Evolutionary conservation across 2,329 filamentous ascomycete species (phyloP).

Genomic region (Penicillium sp.): DNA sequence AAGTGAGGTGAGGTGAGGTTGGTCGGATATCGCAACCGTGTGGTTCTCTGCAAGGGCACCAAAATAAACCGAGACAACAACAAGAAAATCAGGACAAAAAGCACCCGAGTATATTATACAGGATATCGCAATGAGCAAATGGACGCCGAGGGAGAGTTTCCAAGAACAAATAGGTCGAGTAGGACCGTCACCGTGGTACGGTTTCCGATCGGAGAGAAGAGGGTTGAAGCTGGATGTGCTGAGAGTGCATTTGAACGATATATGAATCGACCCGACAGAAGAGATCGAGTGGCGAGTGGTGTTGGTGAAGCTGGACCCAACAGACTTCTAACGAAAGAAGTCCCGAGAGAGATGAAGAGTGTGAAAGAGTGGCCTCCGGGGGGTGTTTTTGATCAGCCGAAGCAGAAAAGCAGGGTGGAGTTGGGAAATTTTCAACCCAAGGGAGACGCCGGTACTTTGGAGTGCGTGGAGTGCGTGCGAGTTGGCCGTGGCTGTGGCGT

Average conservation of each 20-base stretch:
- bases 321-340: slow-evolving; percentile 1
- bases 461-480: slow-evolving; percentile 13
- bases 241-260: slow-evolving; percentile 52
- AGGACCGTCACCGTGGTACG: slow-evolving; percentile 50
- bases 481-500: slow-evolving; percentile 8
- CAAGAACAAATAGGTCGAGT: slow-evolving; percentile 27
- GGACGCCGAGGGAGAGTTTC: slow-evolving; percentile 36
- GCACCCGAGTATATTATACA: slow-evolving; percentile 50
- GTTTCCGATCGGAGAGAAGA: slow-evolving; percentile 47
- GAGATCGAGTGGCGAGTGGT: slow-evolving; percentile 4
- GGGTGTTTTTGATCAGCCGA: slow-evolving; percentile 6
- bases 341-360: neutral
- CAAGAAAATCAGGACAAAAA: slow-evolving; percentile 21
- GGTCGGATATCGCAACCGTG: neutral
- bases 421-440: slow-evolving; percentile 23
- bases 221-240: slow-evolving; percentile 42
- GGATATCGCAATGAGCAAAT: slow-evolving; percentile 45
- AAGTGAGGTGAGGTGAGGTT: neutral
- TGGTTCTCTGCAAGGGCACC: slow-evolving; percentile 4
- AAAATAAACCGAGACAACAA: slow-evolving; percentile 14
- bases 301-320: slow-evolving; percentile 6
- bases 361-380: neutral
- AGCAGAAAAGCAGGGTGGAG: slow-evolving; percentile 18
- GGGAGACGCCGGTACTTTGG: slow-evolving; percentile 13
- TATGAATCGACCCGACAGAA: slow-evolving; percentile 28